Percentiles rank a stretch among this genome's conserved stretches.
These are phyloP conservation scores for Lasiosphaeris hirsuta DNA, from an alignment of 495 filamentous ascomycete species.

Conservation along the genomic window DNA sequence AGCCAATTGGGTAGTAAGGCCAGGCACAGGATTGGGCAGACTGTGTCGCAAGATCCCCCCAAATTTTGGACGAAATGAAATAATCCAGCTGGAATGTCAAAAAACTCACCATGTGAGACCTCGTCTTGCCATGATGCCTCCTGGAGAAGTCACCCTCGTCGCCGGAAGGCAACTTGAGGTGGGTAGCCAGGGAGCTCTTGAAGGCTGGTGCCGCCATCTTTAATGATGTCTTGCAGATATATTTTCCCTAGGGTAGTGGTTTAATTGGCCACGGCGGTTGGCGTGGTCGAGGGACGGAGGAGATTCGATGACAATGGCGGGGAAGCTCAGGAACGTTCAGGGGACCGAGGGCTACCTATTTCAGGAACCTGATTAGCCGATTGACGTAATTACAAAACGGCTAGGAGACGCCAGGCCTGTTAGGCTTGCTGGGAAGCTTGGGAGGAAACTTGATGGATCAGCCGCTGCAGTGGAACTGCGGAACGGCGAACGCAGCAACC, in stretches of 20 bases:
- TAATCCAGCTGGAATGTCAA: conserved; percentile 4
- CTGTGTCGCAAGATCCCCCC: no score
- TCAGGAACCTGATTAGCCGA: conserved; percentile 28
- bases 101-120: conserved; percentile 88
- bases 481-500: conserved; percentile 14
- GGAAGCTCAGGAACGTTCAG: conserved; percentile 7
- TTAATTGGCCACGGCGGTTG: background rate
- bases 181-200: conserved; percentile 69
- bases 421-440: conserved; percentile 6
- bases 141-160: conserved; percentile 54
- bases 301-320: conserved; percentile 6
- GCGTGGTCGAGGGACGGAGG: background rate
- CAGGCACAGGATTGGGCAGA: no score
- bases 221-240: conserved; percentile 4
- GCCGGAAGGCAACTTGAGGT: conserved; percentile 64
- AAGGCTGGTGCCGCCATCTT: conserved; percentile 66
- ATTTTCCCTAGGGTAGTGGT: conserved; percentile 9
- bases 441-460: conserved; percentile 19
- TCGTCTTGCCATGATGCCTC: conserved; percentile 91
- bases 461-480: conserved; percentile 20
- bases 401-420: background rate
- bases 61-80: no score
- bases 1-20: no score
- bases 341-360: conserved; percentile 8
- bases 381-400: conserved; percentile 31